Conservation (phyloP, 805 yeast species). For the Suhomyces prunicola region DNA sequence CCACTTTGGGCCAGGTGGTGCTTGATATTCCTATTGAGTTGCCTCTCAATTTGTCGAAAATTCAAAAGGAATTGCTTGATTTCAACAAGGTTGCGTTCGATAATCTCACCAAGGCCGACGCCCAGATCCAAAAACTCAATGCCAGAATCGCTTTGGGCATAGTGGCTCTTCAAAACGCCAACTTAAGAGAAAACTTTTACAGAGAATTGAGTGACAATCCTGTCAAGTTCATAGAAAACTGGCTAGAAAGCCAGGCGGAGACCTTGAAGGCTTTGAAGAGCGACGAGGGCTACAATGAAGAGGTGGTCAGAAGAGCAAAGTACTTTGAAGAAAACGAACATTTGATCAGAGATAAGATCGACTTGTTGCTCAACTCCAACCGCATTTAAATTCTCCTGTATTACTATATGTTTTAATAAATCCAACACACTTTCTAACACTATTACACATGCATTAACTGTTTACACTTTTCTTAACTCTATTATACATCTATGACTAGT, state of each 20-base stretch:
- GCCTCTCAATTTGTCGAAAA: slow-evolving; percentile 35
- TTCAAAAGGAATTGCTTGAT: slow-evolving; percentile 37
- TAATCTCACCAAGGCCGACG: slow-evolving; percentile 42
- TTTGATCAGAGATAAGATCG: slow-evolving; percentile 72
- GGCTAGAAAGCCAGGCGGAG: slow-evolving; percentile 78
- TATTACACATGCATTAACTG: too few species aligned
- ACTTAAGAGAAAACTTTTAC: slow-evolving; percentile 75
- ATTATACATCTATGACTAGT: too few species aligned
- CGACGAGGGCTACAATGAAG: slow-evolving; percentile 88
- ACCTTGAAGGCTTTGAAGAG: slow-evolving; percentile 83
- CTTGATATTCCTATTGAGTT: slow-evolving; percentile 60
- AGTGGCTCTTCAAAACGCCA: slow-evolving; percentile 51
- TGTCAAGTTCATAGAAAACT: slow-evolving; percentile 63
- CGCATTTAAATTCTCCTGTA: slow-evolving; percentile 27
- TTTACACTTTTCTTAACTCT: too few species aligned
- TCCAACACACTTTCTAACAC: too few species aligned
- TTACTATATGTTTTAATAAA: slow-evolving; percentile 1
- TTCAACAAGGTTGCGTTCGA: slow-evolving; percentile 39
- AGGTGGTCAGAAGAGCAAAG: slow-evolving; percentile 76
- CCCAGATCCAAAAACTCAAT: slow-evolving; percentile 40
- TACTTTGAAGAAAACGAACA: slow-evolving; percentile 69
- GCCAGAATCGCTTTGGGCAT: slow-evolving; percentile 47
- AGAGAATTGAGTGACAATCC: slow-evolving; percentile 74
- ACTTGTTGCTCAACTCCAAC: slow-evolving; percentile 62
- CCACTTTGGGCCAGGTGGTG: slow-evolving; percentile 76